These are phyloP conservation scores for Funneliformis mosseae DNA, from an alignment of 192 early-diverging fungal genomes.

Conservation along the genomic window DNA sequence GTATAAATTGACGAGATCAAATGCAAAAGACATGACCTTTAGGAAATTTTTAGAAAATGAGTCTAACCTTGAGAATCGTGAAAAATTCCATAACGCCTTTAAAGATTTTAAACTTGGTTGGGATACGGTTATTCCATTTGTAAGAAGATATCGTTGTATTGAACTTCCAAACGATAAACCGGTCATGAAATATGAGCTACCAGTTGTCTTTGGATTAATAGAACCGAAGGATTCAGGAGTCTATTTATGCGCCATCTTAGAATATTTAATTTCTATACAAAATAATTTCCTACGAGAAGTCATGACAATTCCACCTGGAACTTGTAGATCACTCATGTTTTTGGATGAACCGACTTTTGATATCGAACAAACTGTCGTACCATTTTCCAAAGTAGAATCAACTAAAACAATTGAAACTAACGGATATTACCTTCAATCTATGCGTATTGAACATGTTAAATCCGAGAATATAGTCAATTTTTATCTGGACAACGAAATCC, in stretches of 20 bases:
- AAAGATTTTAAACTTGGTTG: constrained; percentile 25
- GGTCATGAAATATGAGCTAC: not conserved
- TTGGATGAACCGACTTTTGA: not conserved
- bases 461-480: constrained; percentile 2
- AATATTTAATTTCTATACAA: constrained; percentile 26
- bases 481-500: constrained; percentile 15
- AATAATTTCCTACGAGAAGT: constrained; percentile 30
- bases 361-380: not conserved
- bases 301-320: constrained; percentile 9
- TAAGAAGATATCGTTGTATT: constrained; percentile 33
- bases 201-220: constrained; percentile 13
- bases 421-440: constrained; percentile 6
- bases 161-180: constrained; percentile 17
- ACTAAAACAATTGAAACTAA: not conserved
- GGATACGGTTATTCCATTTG: constrained; percentile 11
- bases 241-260: constrained; percentile 20
- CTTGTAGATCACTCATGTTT: constrained; percentile 7
- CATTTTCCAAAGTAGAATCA: not conserved
- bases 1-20: constrained; percentile 16
- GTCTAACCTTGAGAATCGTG: not conserved
- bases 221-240: not conserved
- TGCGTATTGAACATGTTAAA: not conserved
- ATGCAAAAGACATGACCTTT: not conserved
- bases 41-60: constrained; percentile 2
- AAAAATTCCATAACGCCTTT: constrained; percentile 9